A percentile compares a stretch with the other conserved stretches of the same genome.
These are phyloP conservation scores for Erodium chrysanthum DNA, from an alignment of 441 rosid genomes.

Conservation along the genomic window DNA sequence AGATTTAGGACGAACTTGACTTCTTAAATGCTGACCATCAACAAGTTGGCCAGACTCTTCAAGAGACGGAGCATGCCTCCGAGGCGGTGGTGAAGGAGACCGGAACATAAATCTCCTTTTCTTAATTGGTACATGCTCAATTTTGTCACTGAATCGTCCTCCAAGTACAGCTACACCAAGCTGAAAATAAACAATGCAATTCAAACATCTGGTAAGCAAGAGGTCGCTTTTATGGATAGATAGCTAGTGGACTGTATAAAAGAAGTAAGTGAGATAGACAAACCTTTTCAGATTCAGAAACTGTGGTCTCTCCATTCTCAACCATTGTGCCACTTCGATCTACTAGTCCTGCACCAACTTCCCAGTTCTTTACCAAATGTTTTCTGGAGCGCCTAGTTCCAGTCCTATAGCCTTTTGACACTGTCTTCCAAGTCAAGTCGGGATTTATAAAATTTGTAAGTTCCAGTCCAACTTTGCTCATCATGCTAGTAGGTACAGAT, in stretches of 20 bases:
- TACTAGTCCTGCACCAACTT: constrained; percentile 18
- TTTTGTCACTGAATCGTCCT: constrained; percentile 33
- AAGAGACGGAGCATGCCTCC: not conserved
- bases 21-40: constrained; percentile 15
- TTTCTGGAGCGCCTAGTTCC: constrained; percentile 34
- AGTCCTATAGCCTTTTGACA: constrained; percentile 40
- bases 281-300: constrained; percentile 46
- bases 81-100: constrained; percentile 27
- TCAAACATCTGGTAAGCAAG: not conserved
- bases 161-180: constrained; percentile 41
- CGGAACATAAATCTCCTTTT: constrained; percentile 32
- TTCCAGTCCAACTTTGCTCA: constrained; percentile 35
- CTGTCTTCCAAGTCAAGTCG: constrained; percentile 42
- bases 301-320: constrained; percentile 19
- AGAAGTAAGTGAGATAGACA: constrained; percentile 6
- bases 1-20: constrained; percentile 13
- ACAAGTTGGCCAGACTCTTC: constrained; percentile 21
- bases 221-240: not conserved
- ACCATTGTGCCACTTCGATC: constrained; percentile 20
- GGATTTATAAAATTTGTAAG: constrained; percentile 32
- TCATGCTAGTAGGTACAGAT: constrained; percentile 26
- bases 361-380: constrained; percentile 20
- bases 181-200: constrained; percentile 24
- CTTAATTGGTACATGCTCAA: constrained; percentile 42
- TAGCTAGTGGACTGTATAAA: not conserved